A percentile compares a stretch with the other conserved stretches of the same genome.
These are phyloP conservation scores for Neopestalotiopsis rosae DNA, from an alignment of 2,329 filamentous ascomycete species.

Conservation along the genomic window DNA sequence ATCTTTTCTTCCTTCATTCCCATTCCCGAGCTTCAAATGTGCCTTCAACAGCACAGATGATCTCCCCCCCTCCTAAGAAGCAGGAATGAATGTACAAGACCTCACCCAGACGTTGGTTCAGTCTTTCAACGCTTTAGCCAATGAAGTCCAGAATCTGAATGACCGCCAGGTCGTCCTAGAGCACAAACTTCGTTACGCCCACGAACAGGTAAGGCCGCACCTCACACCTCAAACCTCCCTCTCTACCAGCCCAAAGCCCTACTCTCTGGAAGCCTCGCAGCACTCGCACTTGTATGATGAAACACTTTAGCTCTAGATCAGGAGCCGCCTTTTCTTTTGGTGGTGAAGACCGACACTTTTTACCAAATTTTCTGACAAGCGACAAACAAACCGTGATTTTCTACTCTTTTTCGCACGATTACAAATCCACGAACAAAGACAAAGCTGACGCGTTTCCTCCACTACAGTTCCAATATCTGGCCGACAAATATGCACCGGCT, in stretches of 20 bases:
- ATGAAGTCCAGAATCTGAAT: conserved; percentile 67
- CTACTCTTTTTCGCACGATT: not conserved
- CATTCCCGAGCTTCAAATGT: conserved; percentile 8
- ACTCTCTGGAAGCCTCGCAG: not conserved
- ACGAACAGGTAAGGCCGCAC: conserved; percentile 65
- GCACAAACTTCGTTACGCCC: conserved; percentile 70
- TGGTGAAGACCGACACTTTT: conserved; percentile 66
- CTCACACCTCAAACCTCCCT: conserved; percentile 20
- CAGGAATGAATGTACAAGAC: conserved; percentile 47
- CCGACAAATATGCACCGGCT: conserved; percentile 71
- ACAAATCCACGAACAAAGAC: not conserved
- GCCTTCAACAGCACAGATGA: not conserved
- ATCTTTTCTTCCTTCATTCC: not conserved
- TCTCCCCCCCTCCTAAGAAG: not conserved
- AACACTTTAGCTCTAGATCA: conserved; percentile 82
- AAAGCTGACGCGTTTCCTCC: conserved; percentile 3
- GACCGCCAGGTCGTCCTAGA: conserved; percentile 70
- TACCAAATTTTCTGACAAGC: conserved; percentile 47
- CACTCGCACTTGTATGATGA: conserved; percentile 44
- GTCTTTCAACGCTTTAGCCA: conserved; percentile 68
- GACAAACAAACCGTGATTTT: not conserved
- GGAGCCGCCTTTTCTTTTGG: conserved; percentile 58
- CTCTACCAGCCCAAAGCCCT: not conserved
- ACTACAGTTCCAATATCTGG: conserved; percentile 65
- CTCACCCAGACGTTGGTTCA: conserved; percentile 64